Base-by-base conservation (phyloP, 2,329 filamentous ascomycete genomes). In the Ploettnerulaceae sp. region DNA sequence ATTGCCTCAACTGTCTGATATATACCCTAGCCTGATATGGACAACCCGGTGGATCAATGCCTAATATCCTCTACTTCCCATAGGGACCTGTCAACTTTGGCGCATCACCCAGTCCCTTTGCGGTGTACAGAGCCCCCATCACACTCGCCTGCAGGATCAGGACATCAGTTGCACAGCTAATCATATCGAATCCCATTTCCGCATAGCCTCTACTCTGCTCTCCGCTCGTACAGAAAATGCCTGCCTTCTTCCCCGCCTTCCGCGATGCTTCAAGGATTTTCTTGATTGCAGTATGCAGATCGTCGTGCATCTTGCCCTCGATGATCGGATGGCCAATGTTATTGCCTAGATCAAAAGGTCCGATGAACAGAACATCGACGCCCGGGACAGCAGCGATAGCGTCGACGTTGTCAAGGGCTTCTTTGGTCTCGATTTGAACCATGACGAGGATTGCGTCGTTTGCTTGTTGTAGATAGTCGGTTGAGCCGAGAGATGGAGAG, bases 351-450 rank as follows among this genome's bases (percentile, higher is more conserved):
- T 84, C 81, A 59, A 82, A 84, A 1, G 81, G 81, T 0, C 81
- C 81, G 36, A 84, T 71, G 59, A 83, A 84, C 18, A 84, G 65
- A 4, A 81, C 73, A 51, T 85, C 81, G 17, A 84, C 69, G 3
- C 77, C 77, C 3, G 77, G 66, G 17, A 81, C 68, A 15, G 73
- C 69, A 32, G 78, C 79, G 61, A 85, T 84, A 37, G 75, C 76
- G 25, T 83, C 79, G 1, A 84, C 73, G 9, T 66, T 65, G 1
- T 78, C 73, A 11, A 84, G 66, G 0, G 80, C 80, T 60, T 82
- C 79, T 50, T 69, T 68, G 0, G 81, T 84, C 66, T 85, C 81
- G 42, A 85, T 84, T 62, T 84, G 81, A 8, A 84, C 77, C 66
- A 83, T 81, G 12, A 77, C 82, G 48, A 84, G 61, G 17, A 84